These are phyloP conservation scores for Aspergillus floridensis DNA, from an alignment of 2,329 filamentous ascomycete species.

Conservation along the genomic window DNA sequence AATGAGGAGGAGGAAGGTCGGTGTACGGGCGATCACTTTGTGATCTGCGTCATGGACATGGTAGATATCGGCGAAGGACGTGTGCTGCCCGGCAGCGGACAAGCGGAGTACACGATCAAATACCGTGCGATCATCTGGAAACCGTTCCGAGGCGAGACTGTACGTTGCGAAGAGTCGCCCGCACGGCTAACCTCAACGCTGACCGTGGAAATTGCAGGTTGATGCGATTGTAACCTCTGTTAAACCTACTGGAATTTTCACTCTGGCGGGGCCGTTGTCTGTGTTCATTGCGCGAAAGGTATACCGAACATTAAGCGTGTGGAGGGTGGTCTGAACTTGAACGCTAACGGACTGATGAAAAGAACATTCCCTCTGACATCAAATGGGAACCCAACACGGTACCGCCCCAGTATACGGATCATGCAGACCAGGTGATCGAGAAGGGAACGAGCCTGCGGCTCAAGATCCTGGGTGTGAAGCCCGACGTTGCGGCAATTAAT, in stretches of 20 bases:
- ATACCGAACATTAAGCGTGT: constrained; percentile 40
- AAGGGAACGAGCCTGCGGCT: constrained; percentile 89
- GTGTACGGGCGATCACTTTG: constrained; percentile 93
- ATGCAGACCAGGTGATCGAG: constrained; percentile 90
- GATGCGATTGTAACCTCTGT: constrained; percentile 92
- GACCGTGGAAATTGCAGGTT: constrained; percentile 58
- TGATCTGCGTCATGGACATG: constrained; percentile 96
- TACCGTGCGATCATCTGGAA: constrained; percentile 97
- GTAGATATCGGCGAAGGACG: constrained; percentile 92
- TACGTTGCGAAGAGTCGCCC: constrained; percentile 49
- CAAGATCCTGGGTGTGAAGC: constrained; percentile 90
- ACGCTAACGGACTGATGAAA: constrained; percentile 14
- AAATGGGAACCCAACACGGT: constrained; percentile 95
- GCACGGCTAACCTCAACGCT: constrained; percentile 20
- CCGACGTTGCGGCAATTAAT: constrained; percentile 92
- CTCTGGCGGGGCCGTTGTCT: constrained; percentile 48
- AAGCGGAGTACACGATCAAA: constrained; percentile 90
- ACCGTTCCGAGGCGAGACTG: constrained; percentile 96
- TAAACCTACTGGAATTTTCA: constrained; percentile 81
- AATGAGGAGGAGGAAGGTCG: constrained; percentile 92
- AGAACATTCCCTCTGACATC: constrained; percentile 77
- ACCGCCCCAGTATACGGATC: constrained; percentile 94
- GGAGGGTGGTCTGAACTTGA: background rate
- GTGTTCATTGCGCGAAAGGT: constrained; percentile 66
- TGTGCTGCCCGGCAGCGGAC: constrained; percentile 84